Base-by-base conservation (phyloP, 108 stramenopile species). In the Poteriospumella lacustris region DNA sequence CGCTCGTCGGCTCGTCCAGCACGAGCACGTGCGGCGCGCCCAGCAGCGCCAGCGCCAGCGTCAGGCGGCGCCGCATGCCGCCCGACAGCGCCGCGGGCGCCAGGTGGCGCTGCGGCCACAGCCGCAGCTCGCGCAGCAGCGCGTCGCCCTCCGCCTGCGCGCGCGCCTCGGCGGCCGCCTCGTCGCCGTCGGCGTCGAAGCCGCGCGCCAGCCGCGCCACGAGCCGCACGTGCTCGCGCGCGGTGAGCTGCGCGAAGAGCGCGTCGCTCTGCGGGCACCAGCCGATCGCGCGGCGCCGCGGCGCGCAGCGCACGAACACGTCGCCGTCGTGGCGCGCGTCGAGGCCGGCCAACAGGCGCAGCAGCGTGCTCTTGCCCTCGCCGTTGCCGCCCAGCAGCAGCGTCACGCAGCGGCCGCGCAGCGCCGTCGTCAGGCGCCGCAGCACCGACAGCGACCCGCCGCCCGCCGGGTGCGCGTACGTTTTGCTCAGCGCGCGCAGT, bases 231-330 rank as follows among this genome's bases (percentile, higher is more conserved):
- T 73, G 70, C 41, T 73, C 70, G 12, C 5, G 40, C 15, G 36
- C 70, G 5, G 70, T 73, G 15, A 73, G 31, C 12, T 34, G 31
- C 12, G 9, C 70, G 41, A 12, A 73, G 9, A 73, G 41, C 12
- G 70, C 43, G 12, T 73, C 70, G 3, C 33, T 38, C 31, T 73
- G 70, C 15, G 70, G 44, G 42, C 70, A 73, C 70, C 70, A 73
- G 12, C 70, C 70, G 42, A 73, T 3, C 5, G 28, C 5, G 9
- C 70, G 70, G 9, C 41, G 43, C 9, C 31, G 9, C 38, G 9
- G 12, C 12, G 38, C 41, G 36, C 31, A 42, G 33, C 3, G 12
- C 9, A 73, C n/a, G n/a, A n/a, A n/a, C n/a, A n/a, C 52, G 19
- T 19, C n/a, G 36, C 70, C 70, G 26, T 44, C 31, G 33, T 73